Percentiles rank a stretch among this genome's conserved stretches.
These are phyloP conservation scores for Entrophospora sp. DNA, from an alignment of 192 early-diverging fungal species.

Conservation along the genomic window DNA sequence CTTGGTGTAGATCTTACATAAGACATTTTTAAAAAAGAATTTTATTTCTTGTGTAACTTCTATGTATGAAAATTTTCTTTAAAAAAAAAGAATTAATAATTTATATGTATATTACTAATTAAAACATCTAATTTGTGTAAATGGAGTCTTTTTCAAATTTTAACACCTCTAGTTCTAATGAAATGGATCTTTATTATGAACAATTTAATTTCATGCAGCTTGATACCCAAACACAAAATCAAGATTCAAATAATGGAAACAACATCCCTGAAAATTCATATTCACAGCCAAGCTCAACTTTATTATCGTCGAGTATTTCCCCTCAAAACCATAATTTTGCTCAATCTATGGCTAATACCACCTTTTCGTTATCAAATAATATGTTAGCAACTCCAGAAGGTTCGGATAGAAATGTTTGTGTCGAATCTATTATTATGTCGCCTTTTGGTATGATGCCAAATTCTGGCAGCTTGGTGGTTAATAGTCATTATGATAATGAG, in stretches of 20 bases:
- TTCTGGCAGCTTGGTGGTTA: not conserved
- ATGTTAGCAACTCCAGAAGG: slow-evolving; percentile 13
- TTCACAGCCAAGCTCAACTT: no score
- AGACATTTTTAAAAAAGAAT: no score
- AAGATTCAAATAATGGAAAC: not conserved
- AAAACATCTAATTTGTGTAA: no score
- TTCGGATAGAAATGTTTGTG: not conserved
- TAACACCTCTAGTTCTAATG: not conserved
- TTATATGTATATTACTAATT: no score
- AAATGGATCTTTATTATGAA: not conserved
- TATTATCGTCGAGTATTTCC: not conserved
- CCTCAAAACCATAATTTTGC: no score
- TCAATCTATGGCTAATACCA: not conserved
- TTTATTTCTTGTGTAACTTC: no score
- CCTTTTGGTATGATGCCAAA: not conserved
- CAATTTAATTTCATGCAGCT: not conserved
- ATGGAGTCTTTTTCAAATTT: not conserved
- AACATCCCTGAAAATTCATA: not conserved
- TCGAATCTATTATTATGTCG: not conserved
- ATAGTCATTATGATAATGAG: not conserved
- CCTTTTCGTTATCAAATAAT: not conserved
- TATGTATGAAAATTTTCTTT: no score
- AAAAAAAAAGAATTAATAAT: no score
- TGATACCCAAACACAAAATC: not conserved
- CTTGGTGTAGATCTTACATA: not conserved